Conservation (phyloP, 306 rosid species). For the Acacia melanoxylon region DNA sequence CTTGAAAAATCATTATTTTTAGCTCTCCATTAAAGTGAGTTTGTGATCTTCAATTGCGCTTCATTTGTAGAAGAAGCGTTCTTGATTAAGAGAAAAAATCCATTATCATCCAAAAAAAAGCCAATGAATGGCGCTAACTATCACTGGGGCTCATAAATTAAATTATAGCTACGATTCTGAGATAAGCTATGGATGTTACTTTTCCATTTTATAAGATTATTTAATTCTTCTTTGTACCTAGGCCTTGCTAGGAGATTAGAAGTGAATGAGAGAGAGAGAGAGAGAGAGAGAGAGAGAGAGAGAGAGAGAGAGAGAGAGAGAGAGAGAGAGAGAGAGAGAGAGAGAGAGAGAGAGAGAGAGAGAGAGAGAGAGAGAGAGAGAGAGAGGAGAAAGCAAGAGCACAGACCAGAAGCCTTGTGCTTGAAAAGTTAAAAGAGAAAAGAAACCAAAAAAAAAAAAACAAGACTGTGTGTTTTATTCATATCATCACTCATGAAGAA, state of each 20-base stretch:
- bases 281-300: neutral
- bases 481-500: neutral
- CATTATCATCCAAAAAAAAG: neutral
- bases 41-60: neutral
- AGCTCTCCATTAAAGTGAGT: neutral
- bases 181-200: neutral
- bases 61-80: neutral
- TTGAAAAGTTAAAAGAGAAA: neutral
- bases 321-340: slow-evolving; percentile 7
- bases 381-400: neutral
- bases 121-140: neutral
- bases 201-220: neutral
- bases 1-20: neutral
- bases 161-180: neutral
- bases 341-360: slow-evolving; percentile 7
- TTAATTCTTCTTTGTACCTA: neutral
- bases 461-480: neutral
- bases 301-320: neutral
- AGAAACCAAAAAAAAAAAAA: too few species aligned
- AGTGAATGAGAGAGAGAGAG: slow-evolving; percentile 11
- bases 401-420: neutral
- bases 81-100: neutral
- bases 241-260: neutral
- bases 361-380: slow-evolving; percentile 5
- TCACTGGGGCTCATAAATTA: neutral